Percentiles rank a stretch among this genome's conserved stretches.
Conservation (phyloP, 2,329 filamentous ascomycete genomes). For the Beauveria australis region DNA sequence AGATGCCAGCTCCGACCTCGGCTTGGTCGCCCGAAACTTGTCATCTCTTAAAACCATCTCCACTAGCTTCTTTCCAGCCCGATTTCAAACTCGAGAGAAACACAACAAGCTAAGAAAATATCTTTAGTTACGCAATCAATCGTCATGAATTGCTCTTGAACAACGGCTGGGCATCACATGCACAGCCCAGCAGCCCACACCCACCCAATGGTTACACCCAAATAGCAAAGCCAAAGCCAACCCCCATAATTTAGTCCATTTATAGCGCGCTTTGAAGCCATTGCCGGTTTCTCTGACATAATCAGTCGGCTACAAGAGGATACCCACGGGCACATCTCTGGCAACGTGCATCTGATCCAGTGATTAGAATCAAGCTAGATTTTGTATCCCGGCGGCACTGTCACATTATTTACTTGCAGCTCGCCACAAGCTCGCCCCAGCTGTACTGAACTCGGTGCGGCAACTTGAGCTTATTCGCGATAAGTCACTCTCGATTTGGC, state of each 20-base stretch:
- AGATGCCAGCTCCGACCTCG: constrained; percentile 6
- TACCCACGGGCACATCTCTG: constrained; percentile 1
- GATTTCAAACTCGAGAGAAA: neutral
- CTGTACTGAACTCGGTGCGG: neutral
- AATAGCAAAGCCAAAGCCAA: neutral
- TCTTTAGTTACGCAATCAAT: neutral
- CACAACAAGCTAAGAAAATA: neutral
- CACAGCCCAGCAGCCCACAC: neutral
- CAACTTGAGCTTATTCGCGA: neutral
- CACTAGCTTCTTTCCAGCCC: neutral
- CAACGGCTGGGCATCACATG: constrained; percentile 2
- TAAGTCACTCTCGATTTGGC: no score
- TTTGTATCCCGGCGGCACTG: neutral
- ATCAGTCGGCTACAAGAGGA: constrained; percentile 8
- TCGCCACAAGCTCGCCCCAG: neutral
- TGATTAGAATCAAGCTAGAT: neutral
- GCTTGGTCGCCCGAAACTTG: neutral
- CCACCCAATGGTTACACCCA: neutral
- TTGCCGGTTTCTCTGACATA: constrained; percentile 7
- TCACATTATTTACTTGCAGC: neutral
- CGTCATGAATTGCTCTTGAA: neutral
- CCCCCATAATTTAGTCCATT: neutral
- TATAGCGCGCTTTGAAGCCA: neutral
- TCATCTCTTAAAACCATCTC: neutral
- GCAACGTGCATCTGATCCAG: neutral